Evolutionary conservation across 305 asterid species (phyloP).

Genomic region (Salvia sclarea): DNA sequence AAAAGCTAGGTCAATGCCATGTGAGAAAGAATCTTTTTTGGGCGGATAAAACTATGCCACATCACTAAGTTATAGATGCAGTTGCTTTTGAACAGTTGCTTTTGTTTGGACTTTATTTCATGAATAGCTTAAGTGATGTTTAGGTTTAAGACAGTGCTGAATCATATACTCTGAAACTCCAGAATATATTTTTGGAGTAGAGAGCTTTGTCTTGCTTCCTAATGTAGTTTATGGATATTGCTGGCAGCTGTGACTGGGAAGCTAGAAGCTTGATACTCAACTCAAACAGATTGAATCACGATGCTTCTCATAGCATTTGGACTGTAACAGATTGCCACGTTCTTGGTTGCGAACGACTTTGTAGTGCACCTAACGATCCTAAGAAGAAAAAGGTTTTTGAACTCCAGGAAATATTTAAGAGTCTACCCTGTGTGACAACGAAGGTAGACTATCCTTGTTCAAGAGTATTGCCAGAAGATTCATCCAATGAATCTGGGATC

Average conservation of each 20-base stretch:
- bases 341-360: conserved; percentile 63
- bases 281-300: conserved; percentile 39
- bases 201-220: conserved; percentile 28
- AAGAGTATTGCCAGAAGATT: conserved; percentile 57
- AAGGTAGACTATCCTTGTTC: conserved; percentile 47
- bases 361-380: conserved; percentile 61
- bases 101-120: conserved; percentile 1
- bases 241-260: conserved; percentile 88
- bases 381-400: conserved; percentile 78
- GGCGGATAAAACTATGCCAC: neutral
- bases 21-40: neutral
- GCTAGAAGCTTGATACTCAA: conserved; percentile 63
- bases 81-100: neutral
- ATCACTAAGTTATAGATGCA: conserved; percentile 7
- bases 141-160: conserved; percentile 12
- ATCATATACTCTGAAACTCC: neutral
- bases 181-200: conserved; percentile 21
- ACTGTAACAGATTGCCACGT: conserved; percentile 73
- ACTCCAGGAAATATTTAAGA: conserved; percentile 85
- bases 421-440: conserved; percentile 64
- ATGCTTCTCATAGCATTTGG: conserved; percentile 56
- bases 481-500: conserved; percentile 56
- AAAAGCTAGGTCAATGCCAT: neutral
- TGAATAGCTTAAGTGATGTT: conserved; percentile 10
- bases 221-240: conserved; percentile 35